Evolutionary conservation across 495 filamentous ascomycete genomes (phyloP).

Genomic region (Ramalina peruviana): DNA sequence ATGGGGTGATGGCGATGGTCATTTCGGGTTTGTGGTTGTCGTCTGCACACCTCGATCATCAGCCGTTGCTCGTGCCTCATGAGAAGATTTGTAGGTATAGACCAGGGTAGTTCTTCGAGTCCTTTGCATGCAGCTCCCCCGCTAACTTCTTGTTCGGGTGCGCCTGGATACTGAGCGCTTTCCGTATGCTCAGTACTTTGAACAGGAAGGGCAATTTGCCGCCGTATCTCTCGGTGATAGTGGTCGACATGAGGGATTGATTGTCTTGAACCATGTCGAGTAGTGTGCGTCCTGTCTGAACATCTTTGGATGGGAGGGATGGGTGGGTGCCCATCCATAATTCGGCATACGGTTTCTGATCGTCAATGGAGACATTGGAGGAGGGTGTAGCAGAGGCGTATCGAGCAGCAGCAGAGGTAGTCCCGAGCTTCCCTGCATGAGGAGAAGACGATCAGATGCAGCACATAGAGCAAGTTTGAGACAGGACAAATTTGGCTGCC

Average conservation of each 20-base stretch:
- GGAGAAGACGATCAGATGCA: conserved; percentile 16
- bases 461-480: no score
- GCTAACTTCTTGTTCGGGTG: conserved; percentile 97
- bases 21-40: conserved; percentile 99
- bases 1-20: conserved; percentile 92
- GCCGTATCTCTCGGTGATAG: conserved; percentile 58
- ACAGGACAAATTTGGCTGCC: no score
- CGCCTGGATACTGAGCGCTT: conserved; percentile 92
- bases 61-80: background rate
- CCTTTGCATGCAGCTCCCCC: conserved; percentile 69
- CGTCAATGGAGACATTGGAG: conserved; percentile 57
- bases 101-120: conserved; percentile 88
- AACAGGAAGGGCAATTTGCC: conserved; percentile 87
- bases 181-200: conserved; percentile 89
- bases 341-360: conserved; percentile 77
- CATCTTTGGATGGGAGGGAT: conserved; percentile 81
- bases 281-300: conserved; percentile 69
- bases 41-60: conserved; percentile 33
- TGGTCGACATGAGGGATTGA: conserved; percentile 57
- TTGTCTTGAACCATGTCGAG: conserved; percentile 87
- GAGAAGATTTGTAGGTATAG: conserved; percentile 1
- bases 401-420: conserved; percentile 56
- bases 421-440: conserved; percentile 53
- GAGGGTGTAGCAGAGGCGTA: conserved; percentile 66
- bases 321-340: conserved; percentile 99